Evolutionary conservation across 768 basidiomycete genomes (phyloP).

Genomic region (Tricholoma sp.): DNA sequence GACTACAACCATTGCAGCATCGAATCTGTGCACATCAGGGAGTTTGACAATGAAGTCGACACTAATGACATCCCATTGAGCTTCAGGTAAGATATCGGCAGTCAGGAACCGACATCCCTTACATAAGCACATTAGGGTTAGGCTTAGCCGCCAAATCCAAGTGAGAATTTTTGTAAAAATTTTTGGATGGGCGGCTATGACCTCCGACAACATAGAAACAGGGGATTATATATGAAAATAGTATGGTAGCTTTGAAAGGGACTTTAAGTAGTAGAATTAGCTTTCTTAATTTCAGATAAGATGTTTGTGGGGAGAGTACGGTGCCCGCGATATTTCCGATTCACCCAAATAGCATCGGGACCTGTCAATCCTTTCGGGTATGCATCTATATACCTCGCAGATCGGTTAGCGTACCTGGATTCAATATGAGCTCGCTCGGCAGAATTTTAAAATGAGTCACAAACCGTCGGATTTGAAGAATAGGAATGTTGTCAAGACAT

Average conservation of each 20-base stretch:
- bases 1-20: no score
- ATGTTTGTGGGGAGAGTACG: not conserved
- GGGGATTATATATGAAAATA: not conserved
- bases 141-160: not conserved
- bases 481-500: slow-evolving; percentile 23
- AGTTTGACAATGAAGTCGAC: no score
- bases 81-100: no score
- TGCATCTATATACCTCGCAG: not conserved
- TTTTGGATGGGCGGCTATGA: not conserved
- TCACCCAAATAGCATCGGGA: not conserved
- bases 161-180: not conserved
- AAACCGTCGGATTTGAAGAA: slow-evolving; percentile 14
- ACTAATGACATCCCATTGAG: no score
- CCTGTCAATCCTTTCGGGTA: not conserved
- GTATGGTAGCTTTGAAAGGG: not conserved
- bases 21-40: no score
- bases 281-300: not conserved
- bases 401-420: not conserved
- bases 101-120: no score
- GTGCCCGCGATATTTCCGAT: no score
- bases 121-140: not conserved
- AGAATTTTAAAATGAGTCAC: no score
- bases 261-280: not conserved
- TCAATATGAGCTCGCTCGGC: not conserved
- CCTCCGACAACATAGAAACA: not conserved